Percentiles rank a stretch among this genome's conserved stretches.
phyloP scores from a whole-genome alignment of 352 stramenopile genomes.

The Pythium apleroticum region DNA sequence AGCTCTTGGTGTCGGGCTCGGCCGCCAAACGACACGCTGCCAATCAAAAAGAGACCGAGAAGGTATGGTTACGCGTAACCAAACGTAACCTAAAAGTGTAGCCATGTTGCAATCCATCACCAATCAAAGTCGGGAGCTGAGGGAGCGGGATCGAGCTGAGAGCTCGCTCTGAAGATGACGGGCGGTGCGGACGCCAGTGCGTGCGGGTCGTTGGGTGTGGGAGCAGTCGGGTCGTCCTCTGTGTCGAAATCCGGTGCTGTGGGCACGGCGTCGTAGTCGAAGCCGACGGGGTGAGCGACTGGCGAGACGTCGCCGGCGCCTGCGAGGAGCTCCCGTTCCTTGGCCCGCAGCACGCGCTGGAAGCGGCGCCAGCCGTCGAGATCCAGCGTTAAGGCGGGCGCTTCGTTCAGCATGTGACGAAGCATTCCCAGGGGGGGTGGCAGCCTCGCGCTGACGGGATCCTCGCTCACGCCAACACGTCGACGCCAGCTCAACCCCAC shows the following conservation, averaged over 20 bases:
- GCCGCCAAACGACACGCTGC: slow-evolving; percentile 31
- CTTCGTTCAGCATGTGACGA: slow-evolving; percentile 19
- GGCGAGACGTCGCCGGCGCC: slow-evolving; percentile 14
- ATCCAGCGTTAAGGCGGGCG: slow-evolving; percentile 11
- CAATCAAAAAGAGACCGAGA: slow-evolving; percentile 23
- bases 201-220: neutral
- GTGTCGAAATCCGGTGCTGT: slow-evolving; percentile 1
- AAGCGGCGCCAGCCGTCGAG: slow-evolving; percentile 19
- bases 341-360: neutral
- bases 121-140: neutral
- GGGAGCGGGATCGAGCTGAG: neutral
- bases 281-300: slow-evolving; percentile 8
- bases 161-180: neutral
- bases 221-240: neutral
- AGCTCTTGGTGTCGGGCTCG: neutral
- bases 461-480: neutral
- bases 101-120: neutral
- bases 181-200: neutral
- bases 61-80: slow-evolving; percentile 2
- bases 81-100: slow-evolving; percentile 2
- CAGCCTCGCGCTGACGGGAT: neutral
- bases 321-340: slow-evolving; percentile 12
- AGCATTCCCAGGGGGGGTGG: neutral
- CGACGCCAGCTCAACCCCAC: neutral
- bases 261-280: neutral